phyloP scores from a whole-genome alignment of 169 alveolate genomes.

The Plasmodium blacklocki region DNA sequence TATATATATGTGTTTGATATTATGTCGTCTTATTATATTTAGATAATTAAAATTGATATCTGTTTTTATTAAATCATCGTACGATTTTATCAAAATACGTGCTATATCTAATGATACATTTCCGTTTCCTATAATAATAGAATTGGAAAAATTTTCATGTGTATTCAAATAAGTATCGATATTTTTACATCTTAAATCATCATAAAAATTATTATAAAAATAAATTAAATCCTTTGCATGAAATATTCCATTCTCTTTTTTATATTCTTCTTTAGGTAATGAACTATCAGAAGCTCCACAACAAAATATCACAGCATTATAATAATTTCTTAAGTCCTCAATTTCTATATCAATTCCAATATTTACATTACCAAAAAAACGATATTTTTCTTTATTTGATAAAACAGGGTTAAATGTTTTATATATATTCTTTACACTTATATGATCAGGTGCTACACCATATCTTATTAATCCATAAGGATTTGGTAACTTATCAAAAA shows the following conservation, averaged over 20 bases:
- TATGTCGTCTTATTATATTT: conserved; percentile 16
- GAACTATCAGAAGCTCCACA: conserved; percentile 88
- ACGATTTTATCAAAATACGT: conserved; percentile 78
- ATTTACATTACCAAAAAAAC: conserved; percentile 87
- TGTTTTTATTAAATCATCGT: conserved; percentile 40
- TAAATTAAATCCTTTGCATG: conserved; percentile 48
- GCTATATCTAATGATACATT: conserved; percentile 91
- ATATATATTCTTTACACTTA: conserved; percentile 81
- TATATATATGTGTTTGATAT: conserved; percentile 50
- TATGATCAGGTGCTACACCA: conserved; percentile 93
- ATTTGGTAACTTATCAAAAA: conserved; percentile 87
- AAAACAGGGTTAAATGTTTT: conserved; percentile 79
- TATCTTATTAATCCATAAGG: conserved; percentile 89
- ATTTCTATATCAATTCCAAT: conserved; percentile 76
- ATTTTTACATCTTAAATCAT: conserved; percentile 34
- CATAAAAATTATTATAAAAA: conserved; percentile 43
- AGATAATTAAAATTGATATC: conserved; percentile 40
- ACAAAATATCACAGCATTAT: conserved; percentile 78
- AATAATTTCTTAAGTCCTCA: conserved; percentile 79
- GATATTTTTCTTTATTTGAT: conserved; percentile 68
- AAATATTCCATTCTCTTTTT: conserved; percentile 14
- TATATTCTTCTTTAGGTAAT: conserved; percentile 2
- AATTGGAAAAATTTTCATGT: conserved; percentile 34
- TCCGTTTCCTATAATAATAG: conserved; percentile 89
- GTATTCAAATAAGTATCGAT: conserved; percentile 51